phyloP scores from a whole-genome alignment of 73 alveolate genomes.

The Paraurostyla sp. region DNA sequence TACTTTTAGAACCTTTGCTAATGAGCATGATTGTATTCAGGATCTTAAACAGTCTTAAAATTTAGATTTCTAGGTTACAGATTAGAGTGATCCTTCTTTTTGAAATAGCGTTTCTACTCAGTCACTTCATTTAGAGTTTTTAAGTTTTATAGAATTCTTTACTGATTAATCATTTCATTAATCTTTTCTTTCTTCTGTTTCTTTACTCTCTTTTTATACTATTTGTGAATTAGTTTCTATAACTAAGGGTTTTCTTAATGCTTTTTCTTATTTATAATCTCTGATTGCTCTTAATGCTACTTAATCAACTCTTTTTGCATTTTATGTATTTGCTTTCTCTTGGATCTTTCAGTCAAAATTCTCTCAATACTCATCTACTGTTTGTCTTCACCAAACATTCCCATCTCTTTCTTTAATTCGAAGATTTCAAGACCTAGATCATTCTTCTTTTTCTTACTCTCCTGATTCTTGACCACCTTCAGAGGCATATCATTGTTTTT shows the following conservation, averaged over 20 bases:
- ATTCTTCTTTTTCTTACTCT: conserved; percentile 31
- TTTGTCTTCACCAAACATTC: conserved; percentile 31
- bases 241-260: conserved; percentile 38
- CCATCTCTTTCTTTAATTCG: conserved; percentile 34
- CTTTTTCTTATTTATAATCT: neutral
- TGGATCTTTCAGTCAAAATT: neutral
- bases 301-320: neutral
- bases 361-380: neutral
- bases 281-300: neutral
- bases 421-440: conserved; percentile 45
- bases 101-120: neutral
- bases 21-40: neutral
- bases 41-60: conserved; percentile 34
- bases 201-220: conserved; percentile 3
- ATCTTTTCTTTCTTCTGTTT: neutral
- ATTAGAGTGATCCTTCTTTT: neutral
- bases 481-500: conserved; percentile 16
- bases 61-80: neutral
- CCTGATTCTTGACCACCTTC: neutral
- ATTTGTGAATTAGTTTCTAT: neutral
- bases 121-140: conserved; percentile 17
- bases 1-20: neutral
- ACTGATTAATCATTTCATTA: neutral
- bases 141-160: conserved; percentile 14
- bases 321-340: conserved; percentile 3